Conservation (phyloP, 2,329 filamentous ascomycete species). For the Fusarium sp. region DNA sequence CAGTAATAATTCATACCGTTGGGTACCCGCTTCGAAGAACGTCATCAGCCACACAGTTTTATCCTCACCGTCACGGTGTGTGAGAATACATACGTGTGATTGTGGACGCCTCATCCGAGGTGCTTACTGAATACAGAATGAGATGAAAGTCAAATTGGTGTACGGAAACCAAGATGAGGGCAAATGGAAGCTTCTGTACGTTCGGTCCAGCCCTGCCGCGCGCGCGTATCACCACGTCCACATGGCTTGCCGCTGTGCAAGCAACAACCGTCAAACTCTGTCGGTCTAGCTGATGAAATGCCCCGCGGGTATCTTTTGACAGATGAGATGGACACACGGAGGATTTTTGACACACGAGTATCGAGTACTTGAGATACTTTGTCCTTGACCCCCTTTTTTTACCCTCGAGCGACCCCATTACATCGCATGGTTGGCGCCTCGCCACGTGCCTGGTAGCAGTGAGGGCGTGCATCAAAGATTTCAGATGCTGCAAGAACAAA, state of each 20-base stretch:
- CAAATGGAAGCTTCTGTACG: slow-evolving; percentile 1
- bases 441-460: slow-evolving; percentile 32
- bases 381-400: slow-evolving; percentile 10
- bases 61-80: slow-evolving; percentile 7
- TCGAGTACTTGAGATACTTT: slow-evolving; percentile 31
- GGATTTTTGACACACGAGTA: slow-evolving; percentile 16
- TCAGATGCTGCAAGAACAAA: slow-evolving; percentile 14
- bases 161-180: slow-evolving; percentile 4
- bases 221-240: slow-evolving; percentile 18
- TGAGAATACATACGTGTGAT: neutral
- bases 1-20: neutral
- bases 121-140: slow-evolving; percentile 8
- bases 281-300: neutral
- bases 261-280: slow-evolving; percentile 8
- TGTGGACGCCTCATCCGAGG: slow-evolving; percentile 1
- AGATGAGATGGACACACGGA: neutral
- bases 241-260: slow-evolving; percentile 24
- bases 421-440: slow-evolving; percentile 31
- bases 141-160: neutral
- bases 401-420: neutral
- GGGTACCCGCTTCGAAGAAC: neutral
- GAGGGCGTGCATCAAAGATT: slow-evolving; percentile 25
- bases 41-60: slow-evolving; percentile 17
- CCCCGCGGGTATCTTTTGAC: neutral
- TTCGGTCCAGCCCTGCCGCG: slow-evolving; percentile 11